Percentiles rank a stretch among this genome's conserved stretches.
Evolutionary conservation across 176 grass and related monocot species (phyloP).

Genomic region (Aegilops umbellulata): DNA sequence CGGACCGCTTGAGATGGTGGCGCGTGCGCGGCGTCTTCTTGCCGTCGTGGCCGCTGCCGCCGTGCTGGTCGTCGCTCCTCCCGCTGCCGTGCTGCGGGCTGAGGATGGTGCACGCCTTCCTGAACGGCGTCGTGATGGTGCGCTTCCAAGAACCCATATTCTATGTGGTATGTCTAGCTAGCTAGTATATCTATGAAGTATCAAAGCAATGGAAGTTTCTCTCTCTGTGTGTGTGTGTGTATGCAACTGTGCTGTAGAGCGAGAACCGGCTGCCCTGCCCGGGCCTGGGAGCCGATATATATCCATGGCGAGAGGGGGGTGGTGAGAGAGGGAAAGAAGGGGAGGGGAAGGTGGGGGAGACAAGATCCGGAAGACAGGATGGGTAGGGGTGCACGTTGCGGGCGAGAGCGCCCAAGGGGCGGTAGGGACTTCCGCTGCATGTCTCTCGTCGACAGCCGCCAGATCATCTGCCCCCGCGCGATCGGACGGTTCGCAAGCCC

Average conservation of each 20-base stretch:
- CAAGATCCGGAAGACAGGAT: slow-evolving; percentile 63
- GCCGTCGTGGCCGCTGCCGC: slow-evolving; percentile 27
- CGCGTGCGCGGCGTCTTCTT: slow-evolving; percentile 33
- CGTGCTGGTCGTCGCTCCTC: neutral
- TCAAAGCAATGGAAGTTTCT: neutral
- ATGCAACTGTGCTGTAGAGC: slow-evolving; percentile 23
- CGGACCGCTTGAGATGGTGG: neutral
- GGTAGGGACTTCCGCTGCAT: neutral
- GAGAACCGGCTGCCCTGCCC: slow-evolving; percentile 2
- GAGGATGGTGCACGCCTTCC: slow-evolving; percentile 53
- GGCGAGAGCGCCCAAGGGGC: neutral
- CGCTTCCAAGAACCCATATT: slow-evolving; percentile 62
- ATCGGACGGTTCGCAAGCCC: neutral
- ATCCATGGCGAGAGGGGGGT: neutral
- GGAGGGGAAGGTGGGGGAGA: slow-evolving; percentile 29
- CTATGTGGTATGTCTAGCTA: neutral
- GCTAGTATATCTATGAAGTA: neutral
- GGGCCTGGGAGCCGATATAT: slow-evolving; percentile 14
- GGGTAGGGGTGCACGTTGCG: slow-evolving; percentile 43
- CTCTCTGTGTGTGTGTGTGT: neutral
- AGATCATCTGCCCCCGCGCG: neutral
- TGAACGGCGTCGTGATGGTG: slow-evolving; percentile 55
- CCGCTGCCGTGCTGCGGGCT: neutral
- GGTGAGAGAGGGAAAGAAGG: no score
- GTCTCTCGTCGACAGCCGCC: neutral